These are phyloP conservation scores for Collybia sordida DNA, from an alignment of 768 basidiomycete genomes.

Conservation along the genomic window DNA sequence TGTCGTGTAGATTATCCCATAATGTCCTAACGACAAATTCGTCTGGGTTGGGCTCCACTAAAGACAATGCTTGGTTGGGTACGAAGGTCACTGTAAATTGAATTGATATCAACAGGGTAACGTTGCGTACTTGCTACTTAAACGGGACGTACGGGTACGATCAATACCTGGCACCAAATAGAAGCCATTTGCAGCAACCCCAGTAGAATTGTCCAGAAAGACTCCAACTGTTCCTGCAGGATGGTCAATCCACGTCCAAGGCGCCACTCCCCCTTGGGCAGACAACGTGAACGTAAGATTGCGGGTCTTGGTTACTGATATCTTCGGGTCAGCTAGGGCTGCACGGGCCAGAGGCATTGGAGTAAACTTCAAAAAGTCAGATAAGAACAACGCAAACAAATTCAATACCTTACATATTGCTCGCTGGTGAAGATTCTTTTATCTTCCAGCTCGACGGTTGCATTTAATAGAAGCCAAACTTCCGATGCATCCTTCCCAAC, in stretches of 20 bases:
- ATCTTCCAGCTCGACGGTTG: conserved; percentile 40
- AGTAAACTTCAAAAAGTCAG: conserved; percentile 39
- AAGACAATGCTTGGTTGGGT: conserved; percentile 37
- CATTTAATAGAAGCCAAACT: conserved; percentile 51
- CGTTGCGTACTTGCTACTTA: background rate
- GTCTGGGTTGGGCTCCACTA: conserved; percentile 32
- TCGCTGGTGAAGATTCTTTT: conserved; percentile 45
- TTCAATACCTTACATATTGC: conserved; percentile 40
- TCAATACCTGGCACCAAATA: conserved; percentile 54
- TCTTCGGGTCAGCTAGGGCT: conserved; percentile 49
- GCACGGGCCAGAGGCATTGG: conserved; percentile 47
- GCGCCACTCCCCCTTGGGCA: conserved; percentile 51
- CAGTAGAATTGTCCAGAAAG: conserved; percentile 45
- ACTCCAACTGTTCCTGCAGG: conserved; percentile 52
- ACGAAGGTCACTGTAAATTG: conserved; percentile 41
- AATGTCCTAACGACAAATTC: conserved; percentile 52
- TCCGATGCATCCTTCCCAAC: conserved; percentile 35
- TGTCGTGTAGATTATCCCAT: conserved; percentile 55
- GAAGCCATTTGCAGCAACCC: conserved; percentile 48
- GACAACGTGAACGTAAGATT: conserved; percentile 51
- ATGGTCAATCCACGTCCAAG: conserved; percentile 63
- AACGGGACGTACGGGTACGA: conserved; percentile 41
- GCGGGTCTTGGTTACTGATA: conserved; percentile 27
- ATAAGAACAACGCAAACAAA: conserved; percentile 1
- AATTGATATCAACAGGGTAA: no score